Evolutionary conservation across 371 early-diverging fungal genomes (phyloP), one percentile per base, ranked within the genome.

Genomic region (Mucor piriformis): DNA sequence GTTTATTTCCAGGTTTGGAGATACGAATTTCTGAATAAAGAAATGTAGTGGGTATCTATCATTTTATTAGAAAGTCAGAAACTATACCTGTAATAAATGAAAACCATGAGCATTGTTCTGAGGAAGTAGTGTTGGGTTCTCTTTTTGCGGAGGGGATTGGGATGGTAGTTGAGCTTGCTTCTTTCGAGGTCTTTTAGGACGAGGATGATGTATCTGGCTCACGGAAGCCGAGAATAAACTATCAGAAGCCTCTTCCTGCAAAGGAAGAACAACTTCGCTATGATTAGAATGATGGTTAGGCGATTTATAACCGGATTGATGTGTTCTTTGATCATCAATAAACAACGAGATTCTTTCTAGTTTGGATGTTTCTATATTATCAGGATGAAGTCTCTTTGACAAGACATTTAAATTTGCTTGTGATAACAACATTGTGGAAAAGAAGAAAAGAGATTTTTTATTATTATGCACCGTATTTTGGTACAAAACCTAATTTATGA

Each of bases 401-500:
- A n/a, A 12, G 6, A 15, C 13, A 29, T 44, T 8, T 8, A 46
- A 44, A 23, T 29, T 47, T 20, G 21, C 23, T n/a, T 53, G 37
- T 7, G 61, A 53, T 33, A 66, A 34, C 58, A 61, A 48, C 61
- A 61, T 66, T 46, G 18, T 7, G 20, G 34, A 43, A 8, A 47
- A 49, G 6, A 43, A 47, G 35, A 24, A 44, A 56, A 47, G 52
- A 16, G 51, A 56, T 32, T 29, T 18, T 42, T 37, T 6, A 34
- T 4, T 38, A 49, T 67, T 66, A 74, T 6, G 76, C 73, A 18
- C 76, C 76, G 55, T 76, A 79, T 43, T 79, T 79, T n/a, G 69
- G 71, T 23, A 74, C 62, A 63, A 61, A 63, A 0, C 75, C 75
- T 34, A 79, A 63, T 58, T 74, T 76, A 48, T 70, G 67, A 16